Evolutionary conservation across 352 stramenopile genomes (phyloP).

Genomic region (Globisporangium apiculatum): DNA sequence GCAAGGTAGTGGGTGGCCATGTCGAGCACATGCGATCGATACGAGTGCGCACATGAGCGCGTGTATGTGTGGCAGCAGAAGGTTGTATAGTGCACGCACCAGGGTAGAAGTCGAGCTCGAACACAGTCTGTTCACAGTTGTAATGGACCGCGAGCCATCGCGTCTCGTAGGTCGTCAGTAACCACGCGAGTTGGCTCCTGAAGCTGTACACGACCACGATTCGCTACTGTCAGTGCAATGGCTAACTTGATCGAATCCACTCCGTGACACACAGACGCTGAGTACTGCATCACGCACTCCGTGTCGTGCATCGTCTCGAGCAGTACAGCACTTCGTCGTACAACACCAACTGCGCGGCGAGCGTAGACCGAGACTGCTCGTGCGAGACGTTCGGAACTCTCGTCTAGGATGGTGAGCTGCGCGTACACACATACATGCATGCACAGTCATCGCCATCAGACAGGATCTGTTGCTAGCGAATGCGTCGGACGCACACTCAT

Average conservation of each 20-base stretch:
- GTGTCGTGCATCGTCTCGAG: conserved; percentile 11
- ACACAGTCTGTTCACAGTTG: conserved; percentile 34
- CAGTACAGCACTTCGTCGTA: conserved; percentile 4
- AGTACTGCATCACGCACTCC: conserved; percentile 10
- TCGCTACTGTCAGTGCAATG: too few species aligned
- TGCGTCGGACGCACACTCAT: too few species aligned
- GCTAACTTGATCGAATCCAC: too few species aligned
- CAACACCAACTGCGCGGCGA: conserved; percentile 25
- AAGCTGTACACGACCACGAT: conserved; percentile 16
- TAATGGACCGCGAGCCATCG: conserved; percentile 45
- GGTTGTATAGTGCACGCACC: conserved; percentile 14
- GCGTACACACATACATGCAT: not conserved
- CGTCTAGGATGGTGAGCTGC: conserved; percentile 36
- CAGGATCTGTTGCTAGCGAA: too few species aligned
- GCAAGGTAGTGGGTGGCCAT: not conserved
- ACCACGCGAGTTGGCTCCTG: conserved; percentile 29
- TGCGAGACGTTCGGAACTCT: conserved; percentile 26
- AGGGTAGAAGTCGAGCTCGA: conserved; percentile 39
- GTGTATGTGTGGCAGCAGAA: not conserved
- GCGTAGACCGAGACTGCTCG: conserved; percentile 29
- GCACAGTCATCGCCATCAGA: not conserved
- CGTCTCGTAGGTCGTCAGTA: conserved; percentile 25
- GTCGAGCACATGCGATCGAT: not conserved
- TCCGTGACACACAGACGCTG: too few species aligned
- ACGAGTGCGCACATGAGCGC: too few species aligned